A percentile compares a stretch with the other conserved stretches of the same genome.
Evolutionary conservation across 352 stramenopile species (phyloP).

Genomic region (Elongisporangium anandrum): DNA sequence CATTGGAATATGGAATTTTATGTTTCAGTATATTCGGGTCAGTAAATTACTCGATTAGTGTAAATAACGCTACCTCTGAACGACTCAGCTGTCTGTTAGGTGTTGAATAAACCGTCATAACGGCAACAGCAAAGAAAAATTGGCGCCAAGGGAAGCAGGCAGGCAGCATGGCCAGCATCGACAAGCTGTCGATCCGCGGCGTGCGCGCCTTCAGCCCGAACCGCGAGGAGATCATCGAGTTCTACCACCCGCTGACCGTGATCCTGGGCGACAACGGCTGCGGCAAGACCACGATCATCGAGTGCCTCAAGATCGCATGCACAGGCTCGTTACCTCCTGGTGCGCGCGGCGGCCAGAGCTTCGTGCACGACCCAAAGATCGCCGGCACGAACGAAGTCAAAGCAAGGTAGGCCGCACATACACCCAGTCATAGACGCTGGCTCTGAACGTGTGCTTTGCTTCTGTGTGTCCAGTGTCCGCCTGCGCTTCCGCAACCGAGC

Average conservation of each 20-base stretch:
- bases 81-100: no score
- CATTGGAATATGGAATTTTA: neutral
- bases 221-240: conserved; percentile 94
- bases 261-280: conserved; percentile 96
- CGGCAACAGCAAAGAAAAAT: neutral
- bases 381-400: conserved; percentile 91
- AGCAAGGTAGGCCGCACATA: conserved; percentile 22
- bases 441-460: neutral
- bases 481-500: conserved; percentile 93
- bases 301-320: conserved; percentile 97
- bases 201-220: conserved; percentile 97
- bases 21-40: no score
- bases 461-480: conserved; percentile 35
- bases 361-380: conserved; percentile 97
- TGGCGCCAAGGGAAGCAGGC: neutral
- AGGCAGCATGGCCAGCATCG: conserved; percentile 94
- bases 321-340: conserved; percentile 94
- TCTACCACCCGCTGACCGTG: conserved; percentile 99
- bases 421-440: no score
- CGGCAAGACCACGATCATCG: conserved; percentile 99
- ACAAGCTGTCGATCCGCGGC: conserved; percentile 98
- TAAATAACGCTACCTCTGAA: no score
- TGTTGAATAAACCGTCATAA: neutral
- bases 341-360: conserved; percentile 84
- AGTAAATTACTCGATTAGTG: no score